Evolutionary conservation across 139 green algal genomes (phyloP), one percentile per base, ranked within the genome.

Genomic region (Protoeuglena noctilucae): DNA sequence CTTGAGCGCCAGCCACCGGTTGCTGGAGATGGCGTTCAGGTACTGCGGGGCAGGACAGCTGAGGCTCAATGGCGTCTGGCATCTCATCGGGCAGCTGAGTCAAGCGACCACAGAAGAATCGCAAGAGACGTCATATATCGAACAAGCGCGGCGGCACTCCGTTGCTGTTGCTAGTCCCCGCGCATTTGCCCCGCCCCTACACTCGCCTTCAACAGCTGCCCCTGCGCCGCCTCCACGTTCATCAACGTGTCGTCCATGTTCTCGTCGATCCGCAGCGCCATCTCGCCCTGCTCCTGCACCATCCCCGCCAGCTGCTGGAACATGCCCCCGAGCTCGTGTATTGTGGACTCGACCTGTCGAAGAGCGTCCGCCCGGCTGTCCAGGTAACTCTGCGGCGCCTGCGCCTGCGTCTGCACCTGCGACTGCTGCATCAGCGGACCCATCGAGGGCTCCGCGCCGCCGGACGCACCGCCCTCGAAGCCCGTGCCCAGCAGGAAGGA

Each of bases 301-400:
- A 98, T 90, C 39, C 89, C 80, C 2, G 85, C 81, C 39, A 98
- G 79, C 74, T 98, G 84, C 50, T 86, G 82, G 72, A 98, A 98
- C 40, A 98, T 98, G 58, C 59, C 76, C n/a, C 91, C 86, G 40
- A 98, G 78, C 72, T 98, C 91, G 28, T 84, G 71, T 34, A 98
- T 97, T 3, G 91, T 97, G 40, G 69, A 70, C 69, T 98, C 89
- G 51, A 97, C 89, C 54, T 92, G 89, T 22, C 86, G 83, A 66
- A 97, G 62, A 23, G 88, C 88, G 57, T 89, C 82, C 0, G 77
- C 69, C 7, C 83, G 54, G 39, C 61, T 70, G 30, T 31, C 53
- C 29, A 80, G 41, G 66, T 88, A 85, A 29, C 47, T 53, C 50
- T 55, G 64, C 48, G 62, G 30, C 29, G 41, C 28, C 16, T 67